Evolutionary conservation across 2,329 filamentous ascomycete genomes (phyloP).

Genomic region (Colletotrichum melonis): DNA sequence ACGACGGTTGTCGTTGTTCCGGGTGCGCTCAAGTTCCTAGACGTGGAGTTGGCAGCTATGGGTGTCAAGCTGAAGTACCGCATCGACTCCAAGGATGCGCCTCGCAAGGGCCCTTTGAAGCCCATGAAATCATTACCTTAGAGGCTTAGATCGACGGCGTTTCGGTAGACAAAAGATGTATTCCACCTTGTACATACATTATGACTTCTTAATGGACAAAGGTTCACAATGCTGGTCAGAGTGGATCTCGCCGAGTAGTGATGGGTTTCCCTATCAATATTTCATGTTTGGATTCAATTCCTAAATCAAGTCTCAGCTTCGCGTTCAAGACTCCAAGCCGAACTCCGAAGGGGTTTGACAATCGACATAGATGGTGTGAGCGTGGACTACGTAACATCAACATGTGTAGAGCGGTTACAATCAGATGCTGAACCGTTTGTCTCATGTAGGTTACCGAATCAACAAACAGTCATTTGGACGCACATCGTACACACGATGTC

Average conservation of each 20-base stretch:
- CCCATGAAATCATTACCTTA: slow-evolving; percentile 45
- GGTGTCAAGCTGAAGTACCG: slow-evolving; percentile 92
- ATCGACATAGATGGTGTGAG: neutral
- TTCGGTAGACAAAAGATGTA: slow-evolving; percentile 22
- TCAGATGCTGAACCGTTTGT: neutral
- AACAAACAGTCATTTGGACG: neutral
- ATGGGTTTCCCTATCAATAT: neutral
- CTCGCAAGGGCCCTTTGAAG: slow-evolving; percentile 62
- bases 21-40: slow-evolving; percentile 90
- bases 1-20: slow-evolving; percentile 93
- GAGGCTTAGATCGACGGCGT: slow-evolving; percentile 27
- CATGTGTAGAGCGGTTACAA: neutral
- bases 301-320: neutral
- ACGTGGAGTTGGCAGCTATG: slow-evolving; percentile 97
- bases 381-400: neutral
- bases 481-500: neutral
- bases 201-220: slow-evolving; percentile 1
- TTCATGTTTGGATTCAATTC: neutral
- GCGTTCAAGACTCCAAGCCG: neutral
- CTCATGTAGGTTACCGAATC: slow-evolving; percentile 9
- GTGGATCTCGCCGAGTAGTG: neutral
- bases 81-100: slow-evolving; percentile 72
- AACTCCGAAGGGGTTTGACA: neutral
- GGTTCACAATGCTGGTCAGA: neutral
- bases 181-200: slow-evolving; percentile 18